phyloP scores from a whole-genome alignment of 345 rosid genomes.

The Ailanthus altissimus region DNA sequence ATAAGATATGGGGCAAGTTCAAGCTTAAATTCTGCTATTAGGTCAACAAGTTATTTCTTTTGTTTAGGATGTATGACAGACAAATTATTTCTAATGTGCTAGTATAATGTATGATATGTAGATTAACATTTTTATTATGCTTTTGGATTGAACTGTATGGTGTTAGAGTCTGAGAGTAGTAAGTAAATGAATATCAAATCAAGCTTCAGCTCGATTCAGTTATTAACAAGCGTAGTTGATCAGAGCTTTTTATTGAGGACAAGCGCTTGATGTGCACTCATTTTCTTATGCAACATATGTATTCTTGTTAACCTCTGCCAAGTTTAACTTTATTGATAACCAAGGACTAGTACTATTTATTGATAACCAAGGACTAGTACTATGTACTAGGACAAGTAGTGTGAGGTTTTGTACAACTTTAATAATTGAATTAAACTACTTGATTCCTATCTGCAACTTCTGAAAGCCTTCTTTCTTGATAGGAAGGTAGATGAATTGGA shows the following conservation, averaged over 20 bases:
- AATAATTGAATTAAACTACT: neutral
- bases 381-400: neutral
- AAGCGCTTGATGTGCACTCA: neutral
- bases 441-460: slow-evolving; percentile 36
- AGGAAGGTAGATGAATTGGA: slow-evolving; percentile 98
- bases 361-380: neutral
- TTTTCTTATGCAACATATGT: neutral
- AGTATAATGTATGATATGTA: neutral
- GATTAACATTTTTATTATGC: neutral
- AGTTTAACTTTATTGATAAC: slow-evolving; percentile 11
- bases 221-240: neutral
- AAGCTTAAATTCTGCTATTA: neutral
- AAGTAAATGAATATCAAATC: neutral
- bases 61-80: no score
- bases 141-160: neutral
- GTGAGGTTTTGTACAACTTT: neutral
- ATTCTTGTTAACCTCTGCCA: neutral
- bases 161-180: neutral
- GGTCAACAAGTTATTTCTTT: neutral
- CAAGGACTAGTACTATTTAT: neutral
- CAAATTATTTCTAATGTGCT: neutral
- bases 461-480: slow-evolving; percentile 57
- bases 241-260: neutral
- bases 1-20: neutral
- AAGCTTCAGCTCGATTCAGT: neutral